Conservation (phyloP, 139 green algal species). For the Chlorella sp. region DNA sequence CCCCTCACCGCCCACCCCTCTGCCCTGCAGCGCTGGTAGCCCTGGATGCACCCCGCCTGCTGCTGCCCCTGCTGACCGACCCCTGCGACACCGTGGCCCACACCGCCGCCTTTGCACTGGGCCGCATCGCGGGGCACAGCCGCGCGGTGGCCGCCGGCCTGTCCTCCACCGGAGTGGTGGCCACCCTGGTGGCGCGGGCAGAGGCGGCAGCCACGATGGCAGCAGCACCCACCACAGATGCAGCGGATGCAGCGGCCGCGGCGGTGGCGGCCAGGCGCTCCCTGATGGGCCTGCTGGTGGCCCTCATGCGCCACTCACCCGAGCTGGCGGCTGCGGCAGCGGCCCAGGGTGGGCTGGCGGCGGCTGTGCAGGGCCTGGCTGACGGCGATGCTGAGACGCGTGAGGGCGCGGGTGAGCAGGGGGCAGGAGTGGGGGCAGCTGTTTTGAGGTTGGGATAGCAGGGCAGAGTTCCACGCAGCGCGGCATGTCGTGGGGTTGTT, state of each 20-base stretch:
- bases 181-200: background rate
- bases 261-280: background rate
- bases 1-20: too few relatives aligned
- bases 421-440: background rate
- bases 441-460: background rate
- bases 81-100: background rate
- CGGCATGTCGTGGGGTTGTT: too few relatives aligned
- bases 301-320: background rate
- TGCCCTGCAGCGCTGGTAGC: background rate
- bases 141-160: background rate
- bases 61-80: constrained; percentile 26
- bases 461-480: too few relatives aligned
- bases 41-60: constrained; percentile 1
- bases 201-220: too few relatives aligned
- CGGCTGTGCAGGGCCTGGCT: background rate
- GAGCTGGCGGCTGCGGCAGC: background rate
- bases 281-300: background rate
- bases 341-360: background rate
- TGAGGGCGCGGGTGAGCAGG: constrained; percentile 20
- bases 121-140: constrained; percentile 12
- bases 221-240: too few relatives aligned
- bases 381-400: background rate
- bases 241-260: too few relatives aligned
- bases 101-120: constrained; percentile 23
- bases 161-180: background rate